Evolutionary conservation across 768 basidiomycete species (phyloP).

Genomic region (Lactarius hengduanensis): DNA sequence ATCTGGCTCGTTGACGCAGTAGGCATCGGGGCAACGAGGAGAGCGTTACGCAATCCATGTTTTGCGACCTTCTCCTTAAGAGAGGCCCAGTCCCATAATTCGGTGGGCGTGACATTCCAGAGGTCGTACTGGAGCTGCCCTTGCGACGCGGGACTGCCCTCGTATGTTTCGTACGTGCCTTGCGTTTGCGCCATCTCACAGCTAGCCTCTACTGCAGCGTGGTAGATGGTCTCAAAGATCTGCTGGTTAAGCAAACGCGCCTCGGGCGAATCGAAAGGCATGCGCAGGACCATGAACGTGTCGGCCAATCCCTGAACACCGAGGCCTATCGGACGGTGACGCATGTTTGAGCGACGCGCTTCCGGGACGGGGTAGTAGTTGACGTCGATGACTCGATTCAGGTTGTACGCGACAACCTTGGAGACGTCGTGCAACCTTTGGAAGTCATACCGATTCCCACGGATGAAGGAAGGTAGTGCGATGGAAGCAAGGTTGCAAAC

Average conservation of each 20-base stretch:
- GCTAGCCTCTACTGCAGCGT: slow-evolving; percentile 89
- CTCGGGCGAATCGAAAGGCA: slow-evolving; percentile 90
- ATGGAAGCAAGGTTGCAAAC: slow-evolving; percentile 99
- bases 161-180: slow-evolving; percentile 86
- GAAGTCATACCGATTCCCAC: slow-evolving; percentile 85
- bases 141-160: slow-evolving; percentile 84
- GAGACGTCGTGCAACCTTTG: slow-evolving; percentile 90
- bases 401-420: slow-evolving; percentile 90
- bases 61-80: slow-evolving; percentile 84
- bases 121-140: slow-evolving; percentile 93
- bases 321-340: slow-evolving; percentile 95
- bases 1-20: slow-evolving; percentile 99
- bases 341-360: slow-evolving; percentile 90
- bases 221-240: slow-evolving; percentile 99
- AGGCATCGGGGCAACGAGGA: slow-evolving; percentile 96
- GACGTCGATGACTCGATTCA: slow-evolving; percentile 91
- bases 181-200: slow-evolving; percentile 77
- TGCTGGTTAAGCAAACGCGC: slow-evolving; percentile 89
- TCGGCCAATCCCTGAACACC: slow-evolving; percentile 99
- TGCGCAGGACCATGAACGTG: slow-evolving; percentile 93
- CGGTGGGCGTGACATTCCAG: slow-evolving; percentile 86
- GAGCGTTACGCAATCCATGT: slow-evolving; percentile 84
- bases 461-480: slow-evolving; percentile 89
- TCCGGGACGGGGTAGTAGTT: slow-evolving; percentile 96
- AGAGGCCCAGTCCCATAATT: slow-evolving; percentile 90